Evolutionary conservation across 768 basidiomycete genomes (phyloP).

Genomic region (Boletus insuetus): DNA sequence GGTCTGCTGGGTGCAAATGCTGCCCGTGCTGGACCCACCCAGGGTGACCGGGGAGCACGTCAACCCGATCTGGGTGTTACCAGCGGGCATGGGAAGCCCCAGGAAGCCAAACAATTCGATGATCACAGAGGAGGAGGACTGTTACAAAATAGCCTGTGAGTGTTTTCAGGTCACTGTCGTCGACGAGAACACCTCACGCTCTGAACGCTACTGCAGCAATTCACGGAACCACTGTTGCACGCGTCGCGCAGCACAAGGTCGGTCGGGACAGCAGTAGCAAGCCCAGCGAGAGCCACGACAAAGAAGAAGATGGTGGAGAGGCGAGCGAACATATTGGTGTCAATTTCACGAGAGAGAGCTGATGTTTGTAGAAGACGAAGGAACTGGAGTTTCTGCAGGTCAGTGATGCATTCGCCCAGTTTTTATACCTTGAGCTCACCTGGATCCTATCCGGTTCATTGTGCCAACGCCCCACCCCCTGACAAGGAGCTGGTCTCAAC

Average conservation of each 20-base stretch:
- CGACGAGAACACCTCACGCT: neutral
- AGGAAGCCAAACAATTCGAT: neutral
- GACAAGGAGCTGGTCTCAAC: neutral
- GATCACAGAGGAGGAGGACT: neutral
- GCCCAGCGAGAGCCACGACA: constrained; percentile 4
- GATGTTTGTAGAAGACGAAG: neutral
- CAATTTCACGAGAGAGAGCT: neutral
- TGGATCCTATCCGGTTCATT: neutral
- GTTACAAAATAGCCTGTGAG: neutral
- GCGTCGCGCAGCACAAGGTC: neutral
- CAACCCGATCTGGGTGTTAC: neutral
- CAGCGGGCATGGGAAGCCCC: neutral
- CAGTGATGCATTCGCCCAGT: neutral
- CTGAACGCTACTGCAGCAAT: constrained; percentile 1
- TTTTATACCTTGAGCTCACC: neutral
- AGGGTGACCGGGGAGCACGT: neutral
- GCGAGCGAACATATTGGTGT: constrained; percentile 5
- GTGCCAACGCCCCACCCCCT: too few relatives aligned
- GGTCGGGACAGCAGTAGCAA: neutral
- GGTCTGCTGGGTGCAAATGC: neutral
- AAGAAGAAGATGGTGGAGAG: neutral
- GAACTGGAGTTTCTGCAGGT: neutral
- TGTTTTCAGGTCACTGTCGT: neutral
- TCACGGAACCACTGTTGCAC: constrained; percentile 39
- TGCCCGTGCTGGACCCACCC: neutral